Evolutionary conservation across 345 rosid species (phyloP), one percentile per base, ranked within the genome.

Genomic region (Trapa incisa): DNA sequence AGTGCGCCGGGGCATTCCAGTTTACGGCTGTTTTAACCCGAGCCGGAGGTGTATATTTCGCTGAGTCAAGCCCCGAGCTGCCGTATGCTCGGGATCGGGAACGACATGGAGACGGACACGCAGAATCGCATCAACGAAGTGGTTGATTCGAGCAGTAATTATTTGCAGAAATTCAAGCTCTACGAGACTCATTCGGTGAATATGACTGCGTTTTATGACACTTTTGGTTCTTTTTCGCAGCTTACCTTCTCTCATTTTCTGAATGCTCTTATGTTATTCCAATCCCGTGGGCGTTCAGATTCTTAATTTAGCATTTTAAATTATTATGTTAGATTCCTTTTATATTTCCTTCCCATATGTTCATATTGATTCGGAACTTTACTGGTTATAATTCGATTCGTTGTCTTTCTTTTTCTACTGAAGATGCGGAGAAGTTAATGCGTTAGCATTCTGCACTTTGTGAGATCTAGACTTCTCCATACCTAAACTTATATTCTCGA

Each of bases 121-220:
- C 54, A 78, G 71, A 68, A 74, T 72, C 73, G 70, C 75, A 57
- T 69, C 36, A 76, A 65, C 39, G 73, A 65, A 7, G 39, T 39
- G 60, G 78, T 71, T 12, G 76, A 72, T 74, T 69, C 58, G 45
- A 68, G 58, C 74, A 77, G 79, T 29, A 71, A 74, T n/a, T 82
- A 76, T 70, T 82, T 94, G 74, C 95, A 89, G 74, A 94, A 94
- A 69, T 94, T 94, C 81, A 84, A 82, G 72, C 95, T 94, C 37
- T 94, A 91, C 68, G 96, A 94, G 79, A 94, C 99, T 50, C 82
- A 83, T 68, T 86, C 96, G 89, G 99, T 94, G 78, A 64, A 64
- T 13, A 64, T 1, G 29, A 64, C 29, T 64, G 22, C 45, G 29
- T 37, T 63, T 9, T 6, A 15, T 43, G 47, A 39, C 32, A 61